Percentiles rank a stretch among this genome's conserved stretches.
phyloP scores from a whole-genome alignment of 2,329 filamentous ascomycete species.

The Coccinonectria pachysandricola region DNA sequence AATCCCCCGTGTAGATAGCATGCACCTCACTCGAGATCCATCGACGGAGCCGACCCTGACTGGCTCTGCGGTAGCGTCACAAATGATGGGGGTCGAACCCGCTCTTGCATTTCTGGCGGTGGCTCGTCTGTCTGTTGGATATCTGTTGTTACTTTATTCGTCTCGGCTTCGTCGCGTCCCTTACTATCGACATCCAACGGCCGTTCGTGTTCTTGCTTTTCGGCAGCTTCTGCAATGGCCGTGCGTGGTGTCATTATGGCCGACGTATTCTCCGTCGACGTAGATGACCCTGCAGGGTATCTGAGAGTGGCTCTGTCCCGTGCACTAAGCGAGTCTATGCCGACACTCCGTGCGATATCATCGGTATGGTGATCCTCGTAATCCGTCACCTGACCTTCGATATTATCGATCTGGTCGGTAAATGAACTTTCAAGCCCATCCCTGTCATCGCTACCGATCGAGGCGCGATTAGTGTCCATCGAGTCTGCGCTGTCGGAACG shows the following conservation, averaged over 20 bases:
- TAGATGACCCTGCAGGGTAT: constrained; percentile 4
- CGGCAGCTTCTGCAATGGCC: constrained; percentile 11
- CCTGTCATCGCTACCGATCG: constrained; percentile 30
- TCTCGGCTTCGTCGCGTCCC: too few species aligned
- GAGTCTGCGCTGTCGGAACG: constrained; percentile 36
- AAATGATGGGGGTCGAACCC: constrained; percentile 19
- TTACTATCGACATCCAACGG: too few species aligned
- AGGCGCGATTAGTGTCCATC: constrained; percentile 36
- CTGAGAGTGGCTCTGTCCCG: constrained; percentile 5
- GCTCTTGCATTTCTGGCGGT: constrained; percentile 40
- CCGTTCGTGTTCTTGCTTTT: constrained; percentile 1
- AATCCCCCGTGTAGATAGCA: too few species aligned
- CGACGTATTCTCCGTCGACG: constrained; percentile 15
- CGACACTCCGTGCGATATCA: too few species aligned
- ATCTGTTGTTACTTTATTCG: too few species aligned
- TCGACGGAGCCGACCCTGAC: constrained; percentile 13
- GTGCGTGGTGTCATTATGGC: constrained; percentile 17
- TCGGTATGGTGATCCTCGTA: constrained; percentile 9
- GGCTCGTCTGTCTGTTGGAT: constrained; percentile 5
- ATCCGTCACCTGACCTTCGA: constrained; percentile 19
- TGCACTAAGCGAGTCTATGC: constrained; percentile 9
- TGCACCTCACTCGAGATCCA: constrained; percentile 20
- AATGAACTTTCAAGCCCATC: constrained; percentile 23
- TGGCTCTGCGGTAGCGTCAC: constrained; percentile 12
- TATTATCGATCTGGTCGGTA: constrained; percentile 14